phyloP scores from a whole-genome alignment of 441 rosid genomes.

The Erodium trifolium region DNA sequence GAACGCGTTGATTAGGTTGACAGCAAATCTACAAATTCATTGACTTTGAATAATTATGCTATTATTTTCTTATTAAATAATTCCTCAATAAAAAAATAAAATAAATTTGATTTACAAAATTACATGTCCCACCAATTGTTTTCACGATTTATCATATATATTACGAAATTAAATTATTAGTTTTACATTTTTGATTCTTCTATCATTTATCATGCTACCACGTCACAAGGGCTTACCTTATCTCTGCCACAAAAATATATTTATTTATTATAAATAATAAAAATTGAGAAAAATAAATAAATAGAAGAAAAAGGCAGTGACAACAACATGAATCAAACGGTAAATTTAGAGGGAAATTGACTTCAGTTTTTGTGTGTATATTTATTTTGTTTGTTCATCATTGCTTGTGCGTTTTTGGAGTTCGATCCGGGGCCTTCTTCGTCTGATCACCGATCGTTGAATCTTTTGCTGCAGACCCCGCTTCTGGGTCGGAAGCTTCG shows the following conservation, averaged over 20 bases:
- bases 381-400: background rate
- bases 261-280: background rate
- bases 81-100: too few relatives aligned
- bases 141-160: too few relatives aligned
- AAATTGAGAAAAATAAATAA: background rate
- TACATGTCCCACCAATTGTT: too few relatives aligned
- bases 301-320: background rate
- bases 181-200: too few relatives aligned
- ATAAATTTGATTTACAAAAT: too few relatives aligned
- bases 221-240: background rate
- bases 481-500: background rate
- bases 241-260: background rate
- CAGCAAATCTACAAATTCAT: too few relatives aligned
- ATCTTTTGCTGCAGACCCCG: background rate
- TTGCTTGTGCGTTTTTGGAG: background rate
- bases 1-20: too few relatives aligned
- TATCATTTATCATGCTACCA: background rate
- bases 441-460: background rate
- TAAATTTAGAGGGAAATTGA: constrained; percentile 7
- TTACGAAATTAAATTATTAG: too few relatives aligned
- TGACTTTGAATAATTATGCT: too few relatives aligned
- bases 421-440: background rate
- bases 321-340: constrained; percentile 7
- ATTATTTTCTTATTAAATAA: too few relatives aligned
- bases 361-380: background rate